Evolutionary conservation across 352 stramenopile genomes (phyloP).

Genomic region (Phytophthora quininea): DNA sequence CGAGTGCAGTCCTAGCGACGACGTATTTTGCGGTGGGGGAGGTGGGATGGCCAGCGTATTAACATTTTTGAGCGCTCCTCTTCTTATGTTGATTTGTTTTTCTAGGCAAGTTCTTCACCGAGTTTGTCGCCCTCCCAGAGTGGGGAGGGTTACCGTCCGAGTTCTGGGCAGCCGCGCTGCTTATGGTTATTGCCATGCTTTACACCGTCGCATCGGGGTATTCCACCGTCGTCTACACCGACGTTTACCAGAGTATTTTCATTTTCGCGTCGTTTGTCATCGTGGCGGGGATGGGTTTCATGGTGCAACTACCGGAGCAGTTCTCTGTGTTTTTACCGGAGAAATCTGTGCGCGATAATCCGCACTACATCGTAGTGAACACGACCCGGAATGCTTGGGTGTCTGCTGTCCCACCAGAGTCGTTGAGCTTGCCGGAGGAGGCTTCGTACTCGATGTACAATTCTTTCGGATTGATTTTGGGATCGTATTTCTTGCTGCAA

Average conservation of each 20-base stretch:
- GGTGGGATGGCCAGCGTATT: slow-evolving; percentile 19
- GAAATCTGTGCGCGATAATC: slow-evolving; percentile 40
- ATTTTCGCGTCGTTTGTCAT: slow-evolving; percentile 81
- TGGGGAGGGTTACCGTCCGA: slow-evolving; percentile 63
- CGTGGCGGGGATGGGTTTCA: slow-evolving; percentile 64
- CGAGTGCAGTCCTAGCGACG: slow-evolving; percentile 62
- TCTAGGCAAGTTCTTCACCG: slow-evolving; percentile 76
- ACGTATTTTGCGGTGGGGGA: slow-evolving; percentile 85
- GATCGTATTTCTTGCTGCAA: slow-evolving; percentile 68
- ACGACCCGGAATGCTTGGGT: slow-evolving; percentile 60
- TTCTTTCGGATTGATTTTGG: slow-evolving; percentile 58
- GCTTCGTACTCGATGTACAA: slow-evolving; percentile 83
- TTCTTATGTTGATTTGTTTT: slow-evolving; percentile 1
- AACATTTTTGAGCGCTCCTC: neutral
- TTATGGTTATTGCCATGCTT: slow-evolving; percentile 72
- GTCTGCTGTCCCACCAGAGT: slow-evolving; percentile 40
- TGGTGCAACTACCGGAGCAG: slow-evolving; percentile 49
- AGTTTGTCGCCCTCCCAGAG: slow-evolving; percentile 71
- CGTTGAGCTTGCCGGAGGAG: slow-evolving; percentile 45
- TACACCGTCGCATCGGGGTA: slow-evolving; percentile 79
- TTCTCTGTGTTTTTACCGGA: slow-evolving; percentile 71
- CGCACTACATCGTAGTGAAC: slow-evolving; percentile 52
- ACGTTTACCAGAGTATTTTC: slow-evolving; percentile 85
- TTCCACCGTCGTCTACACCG: slow-evolving; percentile 81
- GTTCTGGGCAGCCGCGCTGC: slow-evolving; percentile 69